Percentiles rank a stretch among this genome's conserved stretches.
Evolutionary conservation across 163 green algal species (phyloP).

Genomic region (Volvox carteri): DNA sequence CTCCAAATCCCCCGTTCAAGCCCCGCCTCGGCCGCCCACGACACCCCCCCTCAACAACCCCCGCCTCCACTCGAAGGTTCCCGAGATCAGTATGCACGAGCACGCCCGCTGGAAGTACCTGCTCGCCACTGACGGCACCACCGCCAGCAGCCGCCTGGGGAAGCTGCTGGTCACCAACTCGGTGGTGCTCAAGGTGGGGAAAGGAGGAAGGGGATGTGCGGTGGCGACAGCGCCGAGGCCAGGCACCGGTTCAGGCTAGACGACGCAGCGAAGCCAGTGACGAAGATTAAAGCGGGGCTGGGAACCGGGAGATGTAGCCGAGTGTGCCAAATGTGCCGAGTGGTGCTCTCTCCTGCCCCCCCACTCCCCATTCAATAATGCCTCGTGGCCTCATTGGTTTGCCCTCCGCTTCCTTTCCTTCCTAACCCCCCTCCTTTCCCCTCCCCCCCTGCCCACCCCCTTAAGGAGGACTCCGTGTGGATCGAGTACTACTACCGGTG

Average conservation of each 20-base stretch:
- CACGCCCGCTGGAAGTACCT: conserved; percentile 60
- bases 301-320: background rate
- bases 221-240: background rate
- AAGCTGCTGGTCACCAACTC: conserved; percentile 60
- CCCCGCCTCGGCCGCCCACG: too few relatives aligned
- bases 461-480: conserved; percentile 69
- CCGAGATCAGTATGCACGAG: background rate
- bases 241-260: background rate
- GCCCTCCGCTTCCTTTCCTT: background rate
- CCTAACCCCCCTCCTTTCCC: background rate
- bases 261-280: background rate
- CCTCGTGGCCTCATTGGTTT: background rate
- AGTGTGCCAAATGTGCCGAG: too few relatives aligned
- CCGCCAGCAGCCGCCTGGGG: conserved; percentile 53
- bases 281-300: background rate
- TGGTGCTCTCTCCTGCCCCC: background rate
- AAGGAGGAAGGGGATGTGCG: background rate
- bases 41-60: too few relatives aligned
- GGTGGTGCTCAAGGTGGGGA: conserved; percentile 54
- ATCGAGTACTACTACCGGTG: conserved; percentile 76
- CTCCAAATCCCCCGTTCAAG: too few relatives aligned
- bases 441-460: background rate
- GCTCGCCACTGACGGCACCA: conserved; percentile 63
- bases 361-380: background rate
- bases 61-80: background rate